Conservation (phyloP, 106 monocot genomes). For the Apostasia ramifera region DNA sequence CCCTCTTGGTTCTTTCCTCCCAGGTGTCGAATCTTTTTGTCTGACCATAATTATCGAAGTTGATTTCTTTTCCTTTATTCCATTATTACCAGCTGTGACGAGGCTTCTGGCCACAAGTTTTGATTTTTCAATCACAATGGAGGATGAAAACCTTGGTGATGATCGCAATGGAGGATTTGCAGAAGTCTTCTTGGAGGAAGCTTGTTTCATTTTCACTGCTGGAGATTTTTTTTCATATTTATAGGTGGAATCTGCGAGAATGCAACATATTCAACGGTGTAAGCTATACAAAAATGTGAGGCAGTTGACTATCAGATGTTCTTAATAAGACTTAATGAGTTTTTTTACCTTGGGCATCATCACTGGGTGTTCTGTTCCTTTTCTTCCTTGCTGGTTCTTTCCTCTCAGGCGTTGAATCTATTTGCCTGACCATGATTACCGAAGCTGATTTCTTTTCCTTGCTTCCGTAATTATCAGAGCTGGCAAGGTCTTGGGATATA, state of each 20-base stretch:
- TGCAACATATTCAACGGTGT: background rate
- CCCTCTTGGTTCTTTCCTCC: background rate
- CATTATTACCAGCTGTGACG: background rate
- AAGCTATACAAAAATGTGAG: background rate
- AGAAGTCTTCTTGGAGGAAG: background rate
- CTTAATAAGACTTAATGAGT: background rate
- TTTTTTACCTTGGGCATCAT: background rate
- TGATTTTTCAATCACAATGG: background rate
- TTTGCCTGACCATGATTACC: background rate
- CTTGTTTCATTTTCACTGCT: background rate
- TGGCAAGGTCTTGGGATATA: constrained; percentile 8
- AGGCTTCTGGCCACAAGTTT: constrained; percentile 5
- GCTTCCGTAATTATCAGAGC: constrained; percentile 3
- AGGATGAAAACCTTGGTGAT: background rate
- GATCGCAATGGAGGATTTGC: background rate
- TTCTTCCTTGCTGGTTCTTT: constrained; percentile 1
- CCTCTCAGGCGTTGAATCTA: background rate
- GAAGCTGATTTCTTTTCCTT: constrained; percentile 17
- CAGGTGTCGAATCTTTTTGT: background rate
- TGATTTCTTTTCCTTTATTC: constrained; percentile 17
- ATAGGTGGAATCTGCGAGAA: background rate
- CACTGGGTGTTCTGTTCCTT: constrained; percentile 7
- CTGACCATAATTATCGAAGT: background rate
- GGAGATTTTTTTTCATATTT: background rate
- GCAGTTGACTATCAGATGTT: background rate